These are phyloP conservation scores for Leishmania turanica DNA, from an alignment of 208 protist species.

Conservation along the genomic window DNA sequence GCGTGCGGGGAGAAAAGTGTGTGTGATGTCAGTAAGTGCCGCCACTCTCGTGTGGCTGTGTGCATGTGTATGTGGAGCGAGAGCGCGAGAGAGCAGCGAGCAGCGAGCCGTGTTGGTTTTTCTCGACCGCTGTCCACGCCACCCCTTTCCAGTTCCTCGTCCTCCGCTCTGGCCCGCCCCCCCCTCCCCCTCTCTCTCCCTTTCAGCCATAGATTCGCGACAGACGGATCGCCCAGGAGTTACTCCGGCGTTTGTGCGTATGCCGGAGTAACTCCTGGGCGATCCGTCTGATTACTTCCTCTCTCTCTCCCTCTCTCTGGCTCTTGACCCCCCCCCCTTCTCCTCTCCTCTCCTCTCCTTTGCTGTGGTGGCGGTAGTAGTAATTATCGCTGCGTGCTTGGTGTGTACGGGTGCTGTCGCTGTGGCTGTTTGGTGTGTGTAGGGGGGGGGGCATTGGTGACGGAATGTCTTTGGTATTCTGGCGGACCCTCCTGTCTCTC, in stretches of 20 bases:
- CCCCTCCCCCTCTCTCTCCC: too few species aligned
- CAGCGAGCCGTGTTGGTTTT: not conserved
- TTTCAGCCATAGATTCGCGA: conserved; percentile 6
- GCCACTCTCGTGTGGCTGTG: not conserved
- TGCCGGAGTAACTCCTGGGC: not conserved
- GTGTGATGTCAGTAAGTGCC: not conserved
- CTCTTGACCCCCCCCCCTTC: not conserved
- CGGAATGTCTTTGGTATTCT: not conserved
- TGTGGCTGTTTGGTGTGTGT: not conserved
- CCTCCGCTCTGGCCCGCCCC: not conserved
- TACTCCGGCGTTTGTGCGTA: not conserved
- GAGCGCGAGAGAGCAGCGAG: not conserved
- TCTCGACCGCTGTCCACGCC: not conserved
- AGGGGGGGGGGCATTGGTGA: not conserved
- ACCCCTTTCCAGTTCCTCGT: not conserved
- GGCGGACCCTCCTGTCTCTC: not conserved
- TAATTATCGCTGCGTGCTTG: not conserved
- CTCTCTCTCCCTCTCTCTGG: not conserved
- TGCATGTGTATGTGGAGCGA: not conserved
- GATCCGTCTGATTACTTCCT: not conserved
- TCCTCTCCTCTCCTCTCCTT: too few species aligned
- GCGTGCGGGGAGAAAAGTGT: not conserved
- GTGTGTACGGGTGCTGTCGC: not conserved
- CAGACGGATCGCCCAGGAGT: not conserved
- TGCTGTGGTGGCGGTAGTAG: not conserved